phyloP scores from a whole-genome alignment of 805 yeast species.

The Barnettozyma botsteinii region DNA sequence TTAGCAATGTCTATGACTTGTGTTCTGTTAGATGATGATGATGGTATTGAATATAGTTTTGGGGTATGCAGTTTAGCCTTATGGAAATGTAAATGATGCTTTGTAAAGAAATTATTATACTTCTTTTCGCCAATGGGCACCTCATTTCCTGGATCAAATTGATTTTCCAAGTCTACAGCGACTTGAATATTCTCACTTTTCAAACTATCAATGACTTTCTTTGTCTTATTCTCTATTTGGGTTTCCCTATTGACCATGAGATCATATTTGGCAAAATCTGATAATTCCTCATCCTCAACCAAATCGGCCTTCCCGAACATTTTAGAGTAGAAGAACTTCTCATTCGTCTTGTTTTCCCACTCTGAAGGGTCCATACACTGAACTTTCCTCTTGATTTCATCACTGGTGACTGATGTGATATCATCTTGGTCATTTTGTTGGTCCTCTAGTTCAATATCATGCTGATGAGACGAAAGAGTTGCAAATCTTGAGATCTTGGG shows the following conservation, averaged over 20 bases:
- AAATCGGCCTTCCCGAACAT: conserved; percentile 11
- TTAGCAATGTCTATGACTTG: conserved; percentile 22
- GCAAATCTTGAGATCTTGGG: conserved; percentile 13
- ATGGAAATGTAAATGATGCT: background rate
- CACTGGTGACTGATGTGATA: conserved; percentile 11
- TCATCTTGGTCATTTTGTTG: conserved; percentile 5
- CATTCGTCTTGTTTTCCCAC: conserved; percentile 21
- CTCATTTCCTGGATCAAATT: conserved; percentile 24
- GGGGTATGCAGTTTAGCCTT: background rate
- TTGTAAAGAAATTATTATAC: background rate
- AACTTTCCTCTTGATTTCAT: conserved; percentile 13
- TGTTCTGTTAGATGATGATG: conserved; percentile 17
- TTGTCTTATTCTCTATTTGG: conserved; percentile 25
- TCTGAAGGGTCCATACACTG: conserved; percentile 14
- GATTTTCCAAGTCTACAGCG: conserved; percentile 17
- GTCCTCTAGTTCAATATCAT: conserved; percentile 9
- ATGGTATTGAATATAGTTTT: conserved; percentile 1
- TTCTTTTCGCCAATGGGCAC: background rate
- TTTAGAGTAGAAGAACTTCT: conserved; percentile 27
- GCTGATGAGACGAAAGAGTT: background rate
- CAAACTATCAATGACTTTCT: conserved; percentile 14
- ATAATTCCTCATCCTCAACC: conserved; percentile 8
- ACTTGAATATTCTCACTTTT: conserved; percentile 18
- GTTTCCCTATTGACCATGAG: conserved; percentile 30
- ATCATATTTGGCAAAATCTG: conserved; percentile 32